Percentiles rank a stretch among this genome's conserved stretches.
Conservation (phyloP, 2,329 filamentous ascomycete species). For the Paramyrothecium roridum region DNA sequence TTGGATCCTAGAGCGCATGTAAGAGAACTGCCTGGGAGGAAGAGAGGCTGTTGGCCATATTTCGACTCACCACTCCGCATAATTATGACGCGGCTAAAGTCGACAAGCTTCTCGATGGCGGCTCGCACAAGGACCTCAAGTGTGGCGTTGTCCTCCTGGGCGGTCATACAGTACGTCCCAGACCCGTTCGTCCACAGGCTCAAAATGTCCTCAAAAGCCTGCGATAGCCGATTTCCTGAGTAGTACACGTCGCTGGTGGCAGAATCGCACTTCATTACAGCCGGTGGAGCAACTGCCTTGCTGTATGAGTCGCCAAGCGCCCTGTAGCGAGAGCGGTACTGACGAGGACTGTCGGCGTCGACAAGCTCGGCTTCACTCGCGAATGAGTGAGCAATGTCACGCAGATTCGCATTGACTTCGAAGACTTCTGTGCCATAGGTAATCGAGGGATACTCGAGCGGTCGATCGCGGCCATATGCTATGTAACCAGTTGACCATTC, state of each 20-base stretch:
- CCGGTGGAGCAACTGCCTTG: constrained; percentile 44
- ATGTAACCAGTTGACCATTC: constrained; percentile 69
- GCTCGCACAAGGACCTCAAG: constrained; percentile 63
- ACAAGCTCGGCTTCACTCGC: constrained; percentile 49
- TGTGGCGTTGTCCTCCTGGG: constrained; percentile 70
- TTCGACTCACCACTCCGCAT: constrained; percentile 53
- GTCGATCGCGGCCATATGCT: constrained; percentile 54
- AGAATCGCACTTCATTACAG: constrained; percentile 62
- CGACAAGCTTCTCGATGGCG: constrained; percentile 53
- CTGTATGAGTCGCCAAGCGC: constrained; percentile 34
- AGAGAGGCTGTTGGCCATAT: not conserved
- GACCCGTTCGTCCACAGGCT: constrained; percentile 64
- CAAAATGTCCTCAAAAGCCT: constrained; percentile 65
- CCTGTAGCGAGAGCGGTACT: constrained; percentile 54
- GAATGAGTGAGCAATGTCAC: constrained; percentile 47
- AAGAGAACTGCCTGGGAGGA: not conserved
- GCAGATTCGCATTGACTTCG: constrained; percentile 59
- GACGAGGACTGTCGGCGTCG: constrained; percentile 44
- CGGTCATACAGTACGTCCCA: constrained; percentile 66
- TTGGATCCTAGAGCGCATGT: constrained; percentile 46
- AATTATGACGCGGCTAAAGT: constrained; percentile 65
- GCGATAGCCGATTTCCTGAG: constrained; percentile 56
- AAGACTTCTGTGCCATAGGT: constrained; percentile 70
- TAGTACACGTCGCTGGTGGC: constrained; percentile 73
- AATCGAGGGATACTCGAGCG: constrained; percentile 53